These are phyloP conservation scores for Aegilops umbellulata DNA, from an alignment of 176 grass and related monocot genomes.

Conservation along the genomic window DNA sequence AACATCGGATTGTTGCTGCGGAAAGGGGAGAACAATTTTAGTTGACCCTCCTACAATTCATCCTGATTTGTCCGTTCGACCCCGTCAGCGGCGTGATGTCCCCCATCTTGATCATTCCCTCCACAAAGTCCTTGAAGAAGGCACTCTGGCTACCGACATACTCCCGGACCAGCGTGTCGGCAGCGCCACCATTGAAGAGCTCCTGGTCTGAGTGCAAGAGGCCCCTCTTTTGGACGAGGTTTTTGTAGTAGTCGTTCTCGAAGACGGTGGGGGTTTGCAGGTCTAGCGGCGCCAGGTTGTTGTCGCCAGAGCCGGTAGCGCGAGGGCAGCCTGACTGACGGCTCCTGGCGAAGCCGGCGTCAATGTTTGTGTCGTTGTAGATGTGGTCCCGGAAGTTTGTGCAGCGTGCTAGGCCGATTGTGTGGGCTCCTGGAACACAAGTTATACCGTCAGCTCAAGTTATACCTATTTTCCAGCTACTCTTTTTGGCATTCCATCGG, in stretches of 20 bases:
- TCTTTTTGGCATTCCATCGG: background rate
- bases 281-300: constrained; percentile 61
- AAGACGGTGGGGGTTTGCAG: constrained; percentile 43
- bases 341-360: constrained; percentile 24
- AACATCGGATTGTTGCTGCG: background rate
- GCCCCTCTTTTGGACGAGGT: constrained; percentile 35
- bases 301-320: constrained; percentile 36
- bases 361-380: constrained; percentile 74
- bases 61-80: constrained; percentile 56
- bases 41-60: constrained; percentile 59
- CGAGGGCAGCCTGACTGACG: constrained; percentile 33
- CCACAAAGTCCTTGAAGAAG: constrained; percentile 53
- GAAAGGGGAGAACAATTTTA: constrained; percentile 1
- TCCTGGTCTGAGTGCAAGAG: constrained; percentile 73
- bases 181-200: constrained; percentile 49
- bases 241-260: constrained; percentile 51
- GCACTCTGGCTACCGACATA: constrained; percentile 24
- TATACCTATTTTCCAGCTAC: too few relatives aligned
- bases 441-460: background rate
- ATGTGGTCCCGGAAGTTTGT: constrained; percentile 54
- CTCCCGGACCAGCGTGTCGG: constrained; percentile 12
- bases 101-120: constrained; percentile 63
- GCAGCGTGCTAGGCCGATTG: constrained; percentile 66
- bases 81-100: constrained; percentile 47
- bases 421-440: constrained; percentile 56